phyloP scores from a whole-genome alignment of 1,284 basidiomycete genomes.

The Microbotryum intermedium region DNA sequence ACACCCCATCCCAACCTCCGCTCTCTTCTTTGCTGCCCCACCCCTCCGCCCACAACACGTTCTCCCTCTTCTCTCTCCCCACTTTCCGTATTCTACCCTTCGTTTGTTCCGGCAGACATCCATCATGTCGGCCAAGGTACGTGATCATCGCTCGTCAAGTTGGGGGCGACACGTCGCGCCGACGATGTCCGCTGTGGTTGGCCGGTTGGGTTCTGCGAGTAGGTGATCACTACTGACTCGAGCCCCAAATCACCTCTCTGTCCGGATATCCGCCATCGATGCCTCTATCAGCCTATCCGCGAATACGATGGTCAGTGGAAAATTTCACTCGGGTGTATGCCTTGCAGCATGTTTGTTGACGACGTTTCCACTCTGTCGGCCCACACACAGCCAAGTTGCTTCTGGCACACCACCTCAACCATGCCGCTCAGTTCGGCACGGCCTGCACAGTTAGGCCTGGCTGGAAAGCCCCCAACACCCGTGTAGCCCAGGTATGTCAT shows the following conservation, averaged over 20 bases:
- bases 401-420: constrained; percentile 84
- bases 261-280: background rate
- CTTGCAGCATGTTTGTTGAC: background rate
- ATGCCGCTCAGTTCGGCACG: constrained; percentile 58
- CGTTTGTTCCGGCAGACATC: background rate
- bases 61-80: background rate
- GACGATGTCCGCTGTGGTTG: background rate
- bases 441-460: constrained; percentile 49
- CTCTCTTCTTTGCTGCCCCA: no score
- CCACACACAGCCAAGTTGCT: constrained; percentile 59
- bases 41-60: no score
- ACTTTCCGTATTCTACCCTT: background rate
- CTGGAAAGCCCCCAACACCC: constrained; percentile 41
- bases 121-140: constrained; percentile 6
- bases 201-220: background rate
- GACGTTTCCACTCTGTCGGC: background rate
- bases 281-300: constrained; percentile 17
- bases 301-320: constrained; percentile 28
- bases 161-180: background rate
- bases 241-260: background rate
- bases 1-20: no score
- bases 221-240: background rate
- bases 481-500: constrained; percentile 54
- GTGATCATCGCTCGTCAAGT: background rate
- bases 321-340: background rate